Evolutionary conservation across 2,329 filamentous ascomycete species (phyloP), one percentile per base, ranked within the genome.

Genomic region (Fusarium floridanum): DNA sequence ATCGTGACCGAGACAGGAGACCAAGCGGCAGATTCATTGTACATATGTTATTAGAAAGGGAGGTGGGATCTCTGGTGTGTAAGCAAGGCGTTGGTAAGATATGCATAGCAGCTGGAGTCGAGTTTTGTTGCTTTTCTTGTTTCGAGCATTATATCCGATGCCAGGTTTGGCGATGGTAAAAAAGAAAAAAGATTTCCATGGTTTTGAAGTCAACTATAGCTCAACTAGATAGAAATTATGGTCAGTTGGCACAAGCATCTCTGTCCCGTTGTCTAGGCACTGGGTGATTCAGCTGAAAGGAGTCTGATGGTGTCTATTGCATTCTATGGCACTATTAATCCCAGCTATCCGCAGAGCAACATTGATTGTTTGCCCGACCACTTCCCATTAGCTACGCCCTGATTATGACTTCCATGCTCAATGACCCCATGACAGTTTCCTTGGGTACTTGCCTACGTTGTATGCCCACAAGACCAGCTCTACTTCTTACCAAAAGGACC

Each of bases 1-100:
- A 22, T 89, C 87, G 71, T 92, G 81, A 88, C 39, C 22, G 43
- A 41, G 34, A 14, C 62, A 17, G 12, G 61, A 20, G 60, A 24
- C 37, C 14, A 32, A 64, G 56, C 45, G 32, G 41, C 43, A 55
- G 32, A 56, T 27, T 70, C 36, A 56, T 17, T 70, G 48, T 61
- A 70, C 50, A 36, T 57, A 53, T 66, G 34, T 22, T 57, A 70
- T 61, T 66, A 55, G 61, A 64, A 34, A 22, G 43, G 48, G 45
- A 64, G 32, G 57, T 57, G 48, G n/a, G 22, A 67, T 70, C 45
- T 64, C 45, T 43, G 45, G 59, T 43, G 62, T 50, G 68, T 57
- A 67, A 76, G 73, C 70, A 77, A 53, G 77, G 77, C 67, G 77
- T 78, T 76, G 70, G 72, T 45, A 71, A 70, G 45, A 64, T 22